Evolutionary conservation across 2,329 filamentous ascomycete species (phyloP).

Genomic region (Bretziella fagacearum): DNA sequence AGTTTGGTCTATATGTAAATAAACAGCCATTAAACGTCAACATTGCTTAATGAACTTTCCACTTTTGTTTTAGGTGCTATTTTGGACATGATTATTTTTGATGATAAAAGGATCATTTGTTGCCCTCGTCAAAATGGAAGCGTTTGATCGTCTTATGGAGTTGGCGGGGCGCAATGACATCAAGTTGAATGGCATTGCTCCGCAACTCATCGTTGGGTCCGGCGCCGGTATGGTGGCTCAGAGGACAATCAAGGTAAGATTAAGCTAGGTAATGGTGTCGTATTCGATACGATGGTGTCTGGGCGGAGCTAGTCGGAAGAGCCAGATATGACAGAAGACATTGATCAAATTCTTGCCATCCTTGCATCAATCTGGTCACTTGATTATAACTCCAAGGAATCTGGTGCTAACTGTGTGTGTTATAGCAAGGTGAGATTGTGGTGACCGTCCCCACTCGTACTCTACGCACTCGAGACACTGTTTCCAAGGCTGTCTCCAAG

Average conservation of each 20-base stretch:
- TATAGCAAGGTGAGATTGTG: slow-evolving; percentile 33
- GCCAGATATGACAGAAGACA: neutral
- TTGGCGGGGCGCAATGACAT: slow-evolving; percentile 55
- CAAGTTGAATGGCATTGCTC: slow-evolving; percentile 46
- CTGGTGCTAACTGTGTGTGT: neutral
- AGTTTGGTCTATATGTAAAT: too few species aligned
- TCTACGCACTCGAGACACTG: slow-evolving; percentile 47
- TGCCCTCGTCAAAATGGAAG: slow-evolving; percentile 1
- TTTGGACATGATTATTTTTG: too few species aligned
- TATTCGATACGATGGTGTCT: too few species aligned
- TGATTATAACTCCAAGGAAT: too few species aligned
- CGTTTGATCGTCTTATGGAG: slow-evolving; percentile 36
- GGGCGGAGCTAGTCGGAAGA: neutral
- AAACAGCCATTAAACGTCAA: too few species aligned
- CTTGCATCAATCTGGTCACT: too few species aligned
- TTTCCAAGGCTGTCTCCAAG: slow-evolving; percentile 35
- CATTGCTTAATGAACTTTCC: too few species aligned
- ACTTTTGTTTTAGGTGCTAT: too few species aligned
- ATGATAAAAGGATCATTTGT: too few species aligned
- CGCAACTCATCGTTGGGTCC: slow-evolving; percentile 49
- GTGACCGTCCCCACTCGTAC: slow-evolving; percentile 46
- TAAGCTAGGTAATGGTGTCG: too few species aligned
- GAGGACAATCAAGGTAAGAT: slow-evolving; percentile 46
- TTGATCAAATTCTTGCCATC: neutral
- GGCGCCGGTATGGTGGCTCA: slow-evolving; percentile 66